phyloP scores from a whole-genome alignment of 192 early-diverging fungal genomes.

The Entomortierella parvispora region DNA sequence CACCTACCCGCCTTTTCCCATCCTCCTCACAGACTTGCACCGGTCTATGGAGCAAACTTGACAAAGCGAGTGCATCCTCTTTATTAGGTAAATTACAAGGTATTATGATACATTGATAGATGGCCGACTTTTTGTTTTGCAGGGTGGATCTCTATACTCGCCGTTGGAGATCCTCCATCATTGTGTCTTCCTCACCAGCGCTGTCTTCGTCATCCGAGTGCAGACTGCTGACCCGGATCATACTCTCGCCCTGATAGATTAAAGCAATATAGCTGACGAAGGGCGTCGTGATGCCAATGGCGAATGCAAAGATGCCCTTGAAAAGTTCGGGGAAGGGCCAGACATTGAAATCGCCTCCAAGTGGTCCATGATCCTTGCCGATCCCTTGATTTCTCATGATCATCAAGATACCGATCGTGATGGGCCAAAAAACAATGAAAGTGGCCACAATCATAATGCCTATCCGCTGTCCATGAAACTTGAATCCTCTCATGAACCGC shows the following conservation, averaged over 20 bases:
- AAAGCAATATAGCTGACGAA: constrained; percentile 27
- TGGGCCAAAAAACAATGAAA: constrained; percentile 25
- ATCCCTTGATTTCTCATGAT: constrained; percentile 3
- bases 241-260: constrained; percentile 25
- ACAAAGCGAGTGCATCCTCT: too few species aligned
- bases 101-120: too few species aligned
- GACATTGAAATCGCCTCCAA: constrained; percentile 17
- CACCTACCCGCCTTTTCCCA: too few species aligned
- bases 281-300: constrained; percentile 18
- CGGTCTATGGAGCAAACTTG: too few species aligned
- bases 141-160: not conserved
- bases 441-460: constrained; percentile 13
- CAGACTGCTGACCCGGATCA: constrained; percentile 10
- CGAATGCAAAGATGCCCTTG: constrained; percentile 25
- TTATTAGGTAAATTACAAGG: too few species aligned
- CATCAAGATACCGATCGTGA: constrained; percentile 21
- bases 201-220: constrained; percentile 7
- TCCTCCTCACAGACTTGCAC: too few species aligned
- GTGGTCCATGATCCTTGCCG: constrained; percentile 11
- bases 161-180: constrained; percentile 16
- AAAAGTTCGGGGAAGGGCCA: constrained; percentile 30
- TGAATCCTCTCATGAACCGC: not conserved
- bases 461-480: constrained; percentile 23
- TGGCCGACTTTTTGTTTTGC: too few species aligned
- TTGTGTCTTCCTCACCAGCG: not conserved